Percentiles rank a stretch among this genome's conserved stretches.
phyloP scores from a whole-genome alignment of 225 moss, liverwort and hornwort species.

The Marchantia polymorpha region DNA sequence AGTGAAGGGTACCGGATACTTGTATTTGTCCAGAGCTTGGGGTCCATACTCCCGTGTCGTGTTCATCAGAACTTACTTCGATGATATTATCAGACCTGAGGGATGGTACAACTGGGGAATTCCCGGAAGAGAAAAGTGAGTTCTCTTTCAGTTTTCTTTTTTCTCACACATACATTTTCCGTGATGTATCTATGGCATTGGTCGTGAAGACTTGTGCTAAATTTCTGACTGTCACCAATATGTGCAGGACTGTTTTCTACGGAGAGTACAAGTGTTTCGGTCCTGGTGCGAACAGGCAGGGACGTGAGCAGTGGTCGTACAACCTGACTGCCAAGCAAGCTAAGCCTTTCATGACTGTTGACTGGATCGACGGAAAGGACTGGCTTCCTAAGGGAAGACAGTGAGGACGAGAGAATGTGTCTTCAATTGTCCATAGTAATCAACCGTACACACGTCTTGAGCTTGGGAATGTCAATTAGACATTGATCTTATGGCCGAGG shows the following conservation, averaged over 20 bases:
- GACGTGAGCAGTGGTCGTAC: constrained; percentile 48
- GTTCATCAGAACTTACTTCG: constrained; percentile 37
- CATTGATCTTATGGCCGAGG: no score
- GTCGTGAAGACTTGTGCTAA: no score
- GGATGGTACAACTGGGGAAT: constrained; percentile 41
- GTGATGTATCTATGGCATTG: no score
- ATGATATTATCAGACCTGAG: constrained; percentile 29
- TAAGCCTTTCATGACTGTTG: constrained; percentile 49
- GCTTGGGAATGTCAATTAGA: no score
- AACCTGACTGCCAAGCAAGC: constrained; percentile 46
- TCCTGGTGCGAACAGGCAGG: constrained; percentile 28
- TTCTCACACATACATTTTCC: no score
- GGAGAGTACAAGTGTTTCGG: constrained; percentile 42
- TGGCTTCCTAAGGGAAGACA: constrained; percentile 34
- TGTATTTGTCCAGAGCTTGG: constrained; percentile 40
- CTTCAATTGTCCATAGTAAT: no score
- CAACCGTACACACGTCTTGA: no score
- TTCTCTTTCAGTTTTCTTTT: background rate
- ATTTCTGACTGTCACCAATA: background rate
- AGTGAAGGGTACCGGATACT: constrained; percentile 29
- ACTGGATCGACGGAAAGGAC: constrained; percentile 60
- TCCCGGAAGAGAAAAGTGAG: constrained; percentile 40
- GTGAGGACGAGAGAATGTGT: background rate
- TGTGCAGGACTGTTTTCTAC: constrained; percentile 35
- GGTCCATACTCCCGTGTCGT: constrained; percentile 32